These are phyloP conservation scores for Sporothrix brunneoviolacea DNA, from an alignment of 2,329 filamentous ascomycete genomes.

Conservation along the genomic window DNA sequence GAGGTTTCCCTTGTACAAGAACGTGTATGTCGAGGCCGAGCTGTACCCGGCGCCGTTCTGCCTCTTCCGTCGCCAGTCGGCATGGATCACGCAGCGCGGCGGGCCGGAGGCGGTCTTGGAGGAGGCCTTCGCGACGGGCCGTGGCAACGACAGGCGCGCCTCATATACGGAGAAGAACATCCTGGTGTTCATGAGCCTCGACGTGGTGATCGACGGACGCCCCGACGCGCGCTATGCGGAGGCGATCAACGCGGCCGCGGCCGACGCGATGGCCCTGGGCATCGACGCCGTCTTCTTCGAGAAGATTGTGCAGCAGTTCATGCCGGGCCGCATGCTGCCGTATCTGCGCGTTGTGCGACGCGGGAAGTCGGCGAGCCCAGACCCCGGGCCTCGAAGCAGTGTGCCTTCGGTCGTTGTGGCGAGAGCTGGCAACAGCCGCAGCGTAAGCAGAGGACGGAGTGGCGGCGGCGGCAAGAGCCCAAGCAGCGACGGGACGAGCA, in stretches of 20 bases:
- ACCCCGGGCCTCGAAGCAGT: background rate
- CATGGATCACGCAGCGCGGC: slow-evolving; percentile 7
- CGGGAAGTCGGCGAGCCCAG: background rate
- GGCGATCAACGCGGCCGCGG: slow-evolving; percentile 2
- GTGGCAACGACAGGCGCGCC: background rate
- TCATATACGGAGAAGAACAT: background rate
- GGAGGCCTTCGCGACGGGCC: background rate
- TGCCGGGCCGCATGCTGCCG: slow-evolving; percentile 6
- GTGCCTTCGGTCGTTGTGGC: too few relatives aligned
- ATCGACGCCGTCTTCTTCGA: slow-evolving; percentile 1
- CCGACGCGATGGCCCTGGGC: slow-evolving; percentile 12
- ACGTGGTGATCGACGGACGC: background rate
- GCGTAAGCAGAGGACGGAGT: too few relatives aligned
- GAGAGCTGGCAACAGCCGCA: background rate
- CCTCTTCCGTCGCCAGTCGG: slow-evolving; percentile 7
- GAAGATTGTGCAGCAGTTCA: slow-evolving; percentile 3
- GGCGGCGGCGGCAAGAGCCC: too few relatives aligned
- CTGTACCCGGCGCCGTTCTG: slow-evolving; percentile 8
- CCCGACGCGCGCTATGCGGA: background rate
- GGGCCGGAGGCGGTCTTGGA: slow-evolving; percentile 8
- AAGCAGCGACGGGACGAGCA: background rate
- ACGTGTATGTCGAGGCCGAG: background rate
- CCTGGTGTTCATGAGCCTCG: background rate
- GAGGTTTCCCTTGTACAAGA: background rate
- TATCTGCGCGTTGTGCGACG: background rate